Evolutionary conservation across 2,329 filamentous ascomycete genomes (phyloP), one percentile per base, ranked within the genome.

Genomic region (Fusarium sp.): DNA sequence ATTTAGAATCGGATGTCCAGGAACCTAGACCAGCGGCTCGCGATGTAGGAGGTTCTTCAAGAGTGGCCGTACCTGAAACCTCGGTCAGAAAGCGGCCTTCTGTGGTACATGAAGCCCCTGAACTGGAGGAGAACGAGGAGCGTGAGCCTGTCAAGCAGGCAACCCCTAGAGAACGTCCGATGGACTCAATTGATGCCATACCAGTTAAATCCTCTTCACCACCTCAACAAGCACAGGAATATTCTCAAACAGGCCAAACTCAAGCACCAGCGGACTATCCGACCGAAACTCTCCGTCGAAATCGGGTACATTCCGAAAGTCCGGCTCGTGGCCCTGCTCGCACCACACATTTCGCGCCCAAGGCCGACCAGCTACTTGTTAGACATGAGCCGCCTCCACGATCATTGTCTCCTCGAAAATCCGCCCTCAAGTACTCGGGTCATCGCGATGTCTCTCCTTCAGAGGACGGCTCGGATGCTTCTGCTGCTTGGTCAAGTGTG

Each of bases 321-420:
- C 89, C 90, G n/a, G 83, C 81, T 19, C 84, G 89, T 26, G 86
- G 89, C 67, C 89, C 90, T 15, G 82, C 80, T 24, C 84, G 90
- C 31, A 86, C 83, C 28, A 86, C 90, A 11, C 89, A 86, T 68
- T 93, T 93, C 73, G 86, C 86, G 2, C 72, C 82, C 9, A 80
- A 82, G 7, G 79, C 85, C 13, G 82, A 86, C 31, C 83, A 78
- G 38, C 73, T 87, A 11, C 77, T 82, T 2, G 79, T 89, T 26
- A 87, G 82, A 61, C 90, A 93, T 70, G 83, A 87, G 50, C 91
- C 91, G 6, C 88, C 89, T 22, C 80, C 86, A 28, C 83, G 91
- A 43, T 91, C 90, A 6, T 79, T 90, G 10, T 93, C 91, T 0
- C 91, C 91, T 9, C 87, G 87, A 41, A 94, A 94, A 73, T 92